phyloP scores from a whole-genome alignment of 2,329 filamentous ascomycete species.

The Eutypella sp. region DNA sequence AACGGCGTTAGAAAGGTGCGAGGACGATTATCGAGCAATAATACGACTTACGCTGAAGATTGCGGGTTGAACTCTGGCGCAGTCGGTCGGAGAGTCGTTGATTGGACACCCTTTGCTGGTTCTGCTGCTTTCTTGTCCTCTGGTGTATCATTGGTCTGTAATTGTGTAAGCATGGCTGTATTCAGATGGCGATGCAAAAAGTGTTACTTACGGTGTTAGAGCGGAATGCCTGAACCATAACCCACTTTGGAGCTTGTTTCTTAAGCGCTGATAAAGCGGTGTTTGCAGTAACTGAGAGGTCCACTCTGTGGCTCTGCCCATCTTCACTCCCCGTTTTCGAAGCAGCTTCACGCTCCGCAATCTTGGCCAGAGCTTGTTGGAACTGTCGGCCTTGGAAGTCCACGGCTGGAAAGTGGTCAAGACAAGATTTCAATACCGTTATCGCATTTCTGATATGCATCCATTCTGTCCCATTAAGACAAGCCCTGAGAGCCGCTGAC shows the following conservation, averaged over 20 bases:
- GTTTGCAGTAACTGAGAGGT: constrained; percentile 68
- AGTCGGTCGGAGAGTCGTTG: constrained; percentile 48
- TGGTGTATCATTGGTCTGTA: constrained; percentile 35
- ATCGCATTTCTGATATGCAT: constrained; percentile 98
- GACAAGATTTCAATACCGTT: constrained; percentile 75
- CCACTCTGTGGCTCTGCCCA: constrained; percentile 59
- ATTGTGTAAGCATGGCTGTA: constrained; percentile 28
- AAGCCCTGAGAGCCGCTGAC: constrained; percentile 72
- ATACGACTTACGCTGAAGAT: constrained; percentile 28
- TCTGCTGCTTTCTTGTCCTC: constrained; percentile 36
- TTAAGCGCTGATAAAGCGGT: constrained; percentile 67
- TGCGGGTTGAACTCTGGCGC: constrained; percentile 62
- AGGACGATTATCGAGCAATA: background rate
- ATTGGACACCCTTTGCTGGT: constrained; percentile 17
- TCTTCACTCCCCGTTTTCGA: constrained; percentile 42
- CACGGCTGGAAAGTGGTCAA: constrained; percentile 79
- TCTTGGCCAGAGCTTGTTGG: constrained; percentile 58
- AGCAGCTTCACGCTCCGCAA: constrained; percentile 56
- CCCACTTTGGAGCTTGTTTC: constrained; percentile 62
- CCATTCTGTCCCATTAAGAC: constrained; percentile 80
- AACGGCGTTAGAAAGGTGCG: constrained; percentile 10
- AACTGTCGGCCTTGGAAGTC: constrained; percentile 78
- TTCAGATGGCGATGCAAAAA: background rate
- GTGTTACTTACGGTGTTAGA: constrained; percentile 54
- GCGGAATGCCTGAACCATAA: constrained; percentile 69